Conservation (phyloP, 2,329 filamentous ascomycete genomes). For the Fusarium sp. region DNA sequence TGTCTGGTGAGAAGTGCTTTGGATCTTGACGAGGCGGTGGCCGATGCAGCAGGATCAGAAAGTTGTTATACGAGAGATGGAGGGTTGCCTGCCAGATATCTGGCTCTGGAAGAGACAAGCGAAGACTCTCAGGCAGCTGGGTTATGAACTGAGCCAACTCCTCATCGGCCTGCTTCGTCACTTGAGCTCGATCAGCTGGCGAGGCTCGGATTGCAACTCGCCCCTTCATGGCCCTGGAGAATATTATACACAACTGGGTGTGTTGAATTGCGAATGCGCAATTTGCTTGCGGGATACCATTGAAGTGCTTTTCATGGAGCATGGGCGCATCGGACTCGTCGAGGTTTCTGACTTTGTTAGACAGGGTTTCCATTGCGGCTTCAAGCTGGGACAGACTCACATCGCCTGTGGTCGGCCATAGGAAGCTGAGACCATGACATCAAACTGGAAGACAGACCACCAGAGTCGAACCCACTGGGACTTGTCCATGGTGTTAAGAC, state of each 20-base stretch:
- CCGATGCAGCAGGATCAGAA: slow-evolving; percentile 51
- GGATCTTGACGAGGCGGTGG: slow-evolving; percentile 39
- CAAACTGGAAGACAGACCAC: slow-evolving; percentile 57
- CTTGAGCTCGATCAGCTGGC: slow-evolving; percentile 41
- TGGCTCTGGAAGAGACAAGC: slow-evolving; percentile 34
- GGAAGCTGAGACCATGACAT: slow-evolving; percentile 51
- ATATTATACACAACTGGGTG: slow-evolving; percentile 62
- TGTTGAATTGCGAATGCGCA: slow-evolving; percentile 60
- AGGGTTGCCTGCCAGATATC: slow-evolving; percentile 49
- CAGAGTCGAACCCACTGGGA: slow-evolving; percentile 54
- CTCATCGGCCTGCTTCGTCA: slow-evolving; percentile 47
- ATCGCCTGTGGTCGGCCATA: slow-evolving; percentile 66
- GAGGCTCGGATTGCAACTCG: slow-evolving; percentile 43
- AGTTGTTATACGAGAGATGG: slow-evolving; percentile 52
- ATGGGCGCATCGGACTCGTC: slow-evolving; percentile 64
- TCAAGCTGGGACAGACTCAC: slow-evolving; percentile 38
- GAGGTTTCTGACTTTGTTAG: slow-evolving; percentile 50
- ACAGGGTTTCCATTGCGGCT: neutral
- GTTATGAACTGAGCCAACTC: slow-evolving; percentile 48
- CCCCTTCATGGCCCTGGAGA: slow-evolving; percentile 53
- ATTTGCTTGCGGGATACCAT: slow-evolving; percentile 55
- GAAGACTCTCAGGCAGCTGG: slow-evolving; percentile 46
- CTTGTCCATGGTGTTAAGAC: slow-evolving; percentile 48
- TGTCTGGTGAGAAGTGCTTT: slow-evolving; percentile 15
- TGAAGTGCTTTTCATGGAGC: slow-evolving; percentile 59